These are phyloP conservation scores for Isabelozyma rhagii DNA, from an alignment of 805 yeast genomes.

Conservation along the genomic window DNA sequence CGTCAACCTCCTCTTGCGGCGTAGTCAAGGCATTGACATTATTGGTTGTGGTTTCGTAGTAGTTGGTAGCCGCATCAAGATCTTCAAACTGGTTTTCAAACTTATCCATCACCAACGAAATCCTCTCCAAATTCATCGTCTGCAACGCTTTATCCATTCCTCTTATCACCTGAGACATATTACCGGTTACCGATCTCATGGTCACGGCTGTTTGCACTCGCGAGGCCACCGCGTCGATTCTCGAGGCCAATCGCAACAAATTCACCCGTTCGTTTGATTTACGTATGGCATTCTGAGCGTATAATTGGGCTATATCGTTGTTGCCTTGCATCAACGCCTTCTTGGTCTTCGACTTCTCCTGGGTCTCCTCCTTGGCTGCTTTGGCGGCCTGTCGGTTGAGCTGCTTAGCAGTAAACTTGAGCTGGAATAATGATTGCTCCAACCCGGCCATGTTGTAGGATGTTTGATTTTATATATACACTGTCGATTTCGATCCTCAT, in stretches of 20 bases:
- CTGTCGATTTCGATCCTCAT: background rate
- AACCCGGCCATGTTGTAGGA: constrained; percentile 31
- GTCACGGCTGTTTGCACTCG: constrained; percentile 97
- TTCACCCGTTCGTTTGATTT: constrained; percentile 84
- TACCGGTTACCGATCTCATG: constrained; percentile 91
- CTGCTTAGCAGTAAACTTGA: constrained; percentile 90
- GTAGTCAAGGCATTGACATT: constrained; percentile 85
- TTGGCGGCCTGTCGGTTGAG: constrained; percentile 83
- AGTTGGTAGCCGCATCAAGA: constrained; percentile 87
- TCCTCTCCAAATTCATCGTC: constrained; percentile 90
- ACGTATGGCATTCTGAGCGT: constrained; percentile 94
- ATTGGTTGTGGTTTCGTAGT: constrained; percentile 87
- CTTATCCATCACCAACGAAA: constrained; percentile 94
- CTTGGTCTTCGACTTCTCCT: constrained; percentile 84
- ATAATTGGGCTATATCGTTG: constrained; percentile 87
- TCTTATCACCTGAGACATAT: constrained; percentile 87
- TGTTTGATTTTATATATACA: background rate
- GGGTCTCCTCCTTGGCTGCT: constrained; percentile 86
- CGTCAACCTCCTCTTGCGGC: constrained; percentile 94
- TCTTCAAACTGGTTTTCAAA: constrained; percentile 96
- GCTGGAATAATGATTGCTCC: constrained; percentile 58
- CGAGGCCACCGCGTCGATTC: constrained; percentile 94
- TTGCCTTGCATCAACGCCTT: constrained; percentile 84
- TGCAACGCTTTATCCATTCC: constrained; percentile 97
- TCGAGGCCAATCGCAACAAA: constrained; percentile 73